Conservation (phyloP, 495 filamentous ascomycete genomes). For the Penicillium lagena region DNA sequence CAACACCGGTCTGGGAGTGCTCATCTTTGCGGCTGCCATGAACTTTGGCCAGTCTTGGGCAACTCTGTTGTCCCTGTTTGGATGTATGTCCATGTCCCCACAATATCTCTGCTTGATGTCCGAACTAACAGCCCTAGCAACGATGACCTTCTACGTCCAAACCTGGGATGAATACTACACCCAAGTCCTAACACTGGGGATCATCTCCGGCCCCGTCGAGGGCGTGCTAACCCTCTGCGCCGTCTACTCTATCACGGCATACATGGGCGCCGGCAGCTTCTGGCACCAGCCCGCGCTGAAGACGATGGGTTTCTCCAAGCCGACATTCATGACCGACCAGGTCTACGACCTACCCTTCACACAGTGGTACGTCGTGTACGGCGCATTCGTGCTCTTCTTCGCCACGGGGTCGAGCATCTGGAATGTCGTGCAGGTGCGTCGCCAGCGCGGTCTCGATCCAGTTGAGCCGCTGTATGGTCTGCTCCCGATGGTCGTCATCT, state of each 20-base stretch:
- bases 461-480: constrained; percentile 73
- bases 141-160: constrained; percentile 92
- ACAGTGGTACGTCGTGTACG: constrained; percentile 92
- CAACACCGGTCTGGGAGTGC: constrained; percentile 88
- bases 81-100: constrained; percentile 44
- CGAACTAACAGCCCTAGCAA: constrained; percentile 40
- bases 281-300: constrained; percentile 80
- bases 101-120: background rate
- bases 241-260: constrained; percentile 80
- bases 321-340: constrained; percentile 56
- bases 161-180: constrained; percentile 99
- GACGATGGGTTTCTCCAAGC: constrained; percentile 60
- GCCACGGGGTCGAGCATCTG: constrained; percentile 66
- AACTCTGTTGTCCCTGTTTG: constrained; percentile 80
- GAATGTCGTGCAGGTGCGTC: constrained; percentile 78
- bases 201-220: constrained; percentile 93
- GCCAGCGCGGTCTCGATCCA: constrained; percentile 61
- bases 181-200: constrained; percentile 83
- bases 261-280: constrained; percentile 80
- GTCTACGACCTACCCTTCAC: constrained; percentile 78
- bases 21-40: constrained; percentile 85
- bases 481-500: constrained; percentile 67
- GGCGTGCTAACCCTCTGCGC: constrained; percentile 78
- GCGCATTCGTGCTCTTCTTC: constrained; percentile 71
- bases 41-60: constrained; percentile 92